Conservation (phyloP, 108 stramenopile species). For the Nitzschia palea region DNA sequence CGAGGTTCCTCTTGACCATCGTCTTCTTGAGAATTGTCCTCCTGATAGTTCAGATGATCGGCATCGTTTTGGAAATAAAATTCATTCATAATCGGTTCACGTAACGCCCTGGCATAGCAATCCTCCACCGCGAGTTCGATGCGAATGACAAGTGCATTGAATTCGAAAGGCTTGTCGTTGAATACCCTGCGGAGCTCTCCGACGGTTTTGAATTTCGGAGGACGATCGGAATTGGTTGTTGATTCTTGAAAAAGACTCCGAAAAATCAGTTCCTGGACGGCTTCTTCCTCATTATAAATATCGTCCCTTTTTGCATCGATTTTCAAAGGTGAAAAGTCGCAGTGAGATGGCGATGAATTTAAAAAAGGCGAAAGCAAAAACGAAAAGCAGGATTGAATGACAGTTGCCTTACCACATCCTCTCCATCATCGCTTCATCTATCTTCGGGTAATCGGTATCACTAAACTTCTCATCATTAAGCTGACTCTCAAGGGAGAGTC, state of each 20-base stretch:
- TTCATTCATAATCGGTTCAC: conserved; percentile 1
- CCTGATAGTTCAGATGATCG: not conserved
- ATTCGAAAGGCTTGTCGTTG: not conserved
- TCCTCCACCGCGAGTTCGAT: not conserved
- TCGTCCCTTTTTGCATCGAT: too few species aligned
- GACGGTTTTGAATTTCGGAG: not conserved
- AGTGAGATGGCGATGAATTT: too few species aligned
- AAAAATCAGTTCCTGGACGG: too few species aligned
- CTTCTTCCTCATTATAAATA: too few species aligned
- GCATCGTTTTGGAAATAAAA: conserved; percentile 3
- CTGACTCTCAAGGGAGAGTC: not conserved
- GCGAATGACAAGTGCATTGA: not conserved
- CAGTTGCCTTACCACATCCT: conserved; percentile 10
- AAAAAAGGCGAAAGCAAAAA: too few species aligned
- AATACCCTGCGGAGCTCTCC: conserved; percentile 5
- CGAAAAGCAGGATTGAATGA: not conserved
- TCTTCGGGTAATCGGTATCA: not conserved
- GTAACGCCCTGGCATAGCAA: conserved; percentile 3
- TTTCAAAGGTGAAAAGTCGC: too few species aligned
- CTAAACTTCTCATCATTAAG: not conserved
- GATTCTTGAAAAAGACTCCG: too few species aligned
- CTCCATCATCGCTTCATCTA: conserved; percentile 7
- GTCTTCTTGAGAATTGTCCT: conserved; percentile 1
- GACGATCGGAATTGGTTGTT: not conserved
- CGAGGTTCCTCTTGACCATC: not conserved